These are phyloP conservation scores for Alternaria ventricosa DNA, from an alignment of 2,329 filamentous ascomycete species.

Conservation along the genomic window DNA sequence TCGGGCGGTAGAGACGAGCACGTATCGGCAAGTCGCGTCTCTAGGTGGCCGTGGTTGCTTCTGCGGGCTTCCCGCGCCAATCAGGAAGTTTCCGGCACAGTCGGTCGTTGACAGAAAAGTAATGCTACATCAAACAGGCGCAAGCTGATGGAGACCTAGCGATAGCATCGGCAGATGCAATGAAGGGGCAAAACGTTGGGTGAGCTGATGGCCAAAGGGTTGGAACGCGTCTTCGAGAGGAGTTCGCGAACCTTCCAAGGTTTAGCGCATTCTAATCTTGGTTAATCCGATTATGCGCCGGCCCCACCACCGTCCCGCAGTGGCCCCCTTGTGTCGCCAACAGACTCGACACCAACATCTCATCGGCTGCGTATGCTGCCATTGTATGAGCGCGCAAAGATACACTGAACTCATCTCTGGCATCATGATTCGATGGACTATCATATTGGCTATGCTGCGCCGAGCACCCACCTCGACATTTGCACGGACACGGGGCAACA, in stretches of 20 bases:
- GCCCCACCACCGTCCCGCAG: neutral
- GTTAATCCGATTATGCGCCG: neutral
- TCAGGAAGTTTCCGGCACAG: neutral
- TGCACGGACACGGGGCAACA: neutral
- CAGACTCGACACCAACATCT: neutral
- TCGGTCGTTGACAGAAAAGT: neutral
- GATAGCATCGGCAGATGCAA: neutral
- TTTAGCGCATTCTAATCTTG: neutral
- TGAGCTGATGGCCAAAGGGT: neutral
- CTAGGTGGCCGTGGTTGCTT: neutral
- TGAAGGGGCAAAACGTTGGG: neutral
- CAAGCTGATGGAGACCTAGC: neutral
- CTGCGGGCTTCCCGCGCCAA: neutral
- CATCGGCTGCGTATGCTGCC: neutral
- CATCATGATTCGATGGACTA: neutral
- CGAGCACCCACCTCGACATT: neutral
- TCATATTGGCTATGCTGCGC: neutral
- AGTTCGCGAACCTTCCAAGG: neutral
- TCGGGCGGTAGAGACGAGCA: neutral
- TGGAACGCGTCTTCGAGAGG: neutral
- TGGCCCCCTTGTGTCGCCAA: neutral
- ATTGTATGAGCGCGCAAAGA: neutral
- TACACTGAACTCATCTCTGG: neutral
- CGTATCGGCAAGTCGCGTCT: neutral
- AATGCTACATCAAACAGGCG: neutral